phyloP scores from a whole-genome alignment of 2,329 filamentous ascomycete genomes.

The Cladosporium sphaerospermum region DNA sequence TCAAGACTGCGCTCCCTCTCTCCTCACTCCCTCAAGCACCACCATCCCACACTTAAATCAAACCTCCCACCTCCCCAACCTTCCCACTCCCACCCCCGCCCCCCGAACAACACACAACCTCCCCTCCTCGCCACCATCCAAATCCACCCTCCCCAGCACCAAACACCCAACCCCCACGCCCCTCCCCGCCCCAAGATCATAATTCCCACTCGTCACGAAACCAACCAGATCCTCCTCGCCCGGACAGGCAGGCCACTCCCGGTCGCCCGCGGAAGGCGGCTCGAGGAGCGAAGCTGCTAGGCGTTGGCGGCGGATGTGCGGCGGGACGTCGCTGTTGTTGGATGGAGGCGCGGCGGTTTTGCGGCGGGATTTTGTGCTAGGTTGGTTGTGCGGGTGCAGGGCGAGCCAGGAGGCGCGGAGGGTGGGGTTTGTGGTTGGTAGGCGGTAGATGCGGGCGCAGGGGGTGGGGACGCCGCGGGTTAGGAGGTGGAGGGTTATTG shows the following conservation, averaged over 20 bases:
- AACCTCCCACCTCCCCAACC: conserved; percentile 72
- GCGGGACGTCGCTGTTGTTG: conserved; percentile 27
- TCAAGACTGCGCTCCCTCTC: too few species aligned
- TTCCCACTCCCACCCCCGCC: conserved; percentile 69
- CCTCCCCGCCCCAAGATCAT: conserved; percentile 68
- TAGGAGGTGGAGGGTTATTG: conserved; percentile 61
- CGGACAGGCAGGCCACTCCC: conserved; percentile 61
- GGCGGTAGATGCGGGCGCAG: conserved; percentile 78
- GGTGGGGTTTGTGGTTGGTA: conserved; percentile 51
- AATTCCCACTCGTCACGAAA: conserved; percentile 83
- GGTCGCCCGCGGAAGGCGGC: conserved; percentile 32
- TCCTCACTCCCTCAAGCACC: too few species aligned
- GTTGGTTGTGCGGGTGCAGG: conserved; percentile 35
- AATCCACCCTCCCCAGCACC: conserved; percentile 50
- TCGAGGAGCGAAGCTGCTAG: conserved; percentile 40
- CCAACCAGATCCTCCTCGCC: conserved; percentile 71
- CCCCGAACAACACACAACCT: conserved; percentile 73
- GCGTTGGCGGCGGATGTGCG: conserved; percentile 38
- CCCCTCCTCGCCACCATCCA: conserved; percentile 37
- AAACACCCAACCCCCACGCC: conserved; percentile 71
- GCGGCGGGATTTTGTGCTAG: not conserved
- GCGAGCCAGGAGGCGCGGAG: conserved; percentile 68
- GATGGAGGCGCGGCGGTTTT: conserved; percentile 23
- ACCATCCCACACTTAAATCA: not conserved
- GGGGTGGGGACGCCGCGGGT: conserved; percentile 63